phyloP scores from a whole-genome alignment of 202 grass and related monocot species.

The Elaeis oleifera region DNA sequence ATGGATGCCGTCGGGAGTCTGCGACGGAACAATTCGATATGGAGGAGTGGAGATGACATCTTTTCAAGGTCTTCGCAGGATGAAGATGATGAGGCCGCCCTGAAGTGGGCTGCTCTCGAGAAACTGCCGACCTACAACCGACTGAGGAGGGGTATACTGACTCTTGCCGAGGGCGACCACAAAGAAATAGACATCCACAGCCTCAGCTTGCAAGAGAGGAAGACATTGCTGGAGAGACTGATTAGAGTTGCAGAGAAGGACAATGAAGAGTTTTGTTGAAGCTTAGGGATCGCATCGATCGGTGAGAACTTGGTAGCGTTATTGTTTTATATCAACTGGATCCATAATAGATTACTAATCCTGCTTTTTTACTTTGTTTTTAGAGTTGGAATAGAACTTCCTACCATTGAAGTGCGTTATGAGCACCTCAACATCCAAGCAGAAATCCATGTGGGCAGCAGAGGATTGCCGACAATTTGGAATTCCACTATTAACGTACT shows the following conservation, averaged over 20 bases:
- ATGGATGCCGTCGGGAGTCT: conserved; percentile 39
- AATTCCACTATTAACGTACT: conserved; percentile 44
- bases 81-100: conserved; percentile 87
- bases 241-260: conserved; percentile 68
- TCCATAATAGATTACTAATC: neutral
- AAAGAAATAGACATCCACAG: conserved; percentile 60
- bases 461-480: conserved; percentile 54
- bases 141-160: conserved; percentile 47
- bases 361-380: neutral
- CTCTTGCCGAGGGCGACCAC: conserved; percentile 17
- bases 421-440: conserved; percentile 59
- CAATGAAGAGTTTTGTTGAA: conserved; percentile 79
- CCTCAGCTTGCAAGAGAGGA: conserved; percentile 47
- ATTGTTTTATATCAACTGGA: neutral
- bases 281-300: conserved; percentile 76
- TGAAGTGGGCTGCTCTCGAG: conserved; percentile 92
- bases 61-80: conserved; percentile 62
- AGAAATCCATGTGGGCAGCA: conserved; percentile 38
- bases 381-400: conserved; percentile 63
- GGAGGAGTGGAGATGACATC: conserved; percentile 26
- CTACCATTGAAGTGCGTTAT: conserved; percentile 59
- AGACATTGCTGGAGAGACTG: conserved; percentile 64
- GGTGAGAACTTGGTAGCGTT: conserved; percentile 10
- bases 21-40: conserved; percentile 19
- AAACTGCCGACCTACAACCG: conserved; percentile 78